These are phyloP conservation scores for Psophocarpus tetragonolobus DNA, from an alignment of 306 rosid genomes.

Conservation along the genomic window DNA sequence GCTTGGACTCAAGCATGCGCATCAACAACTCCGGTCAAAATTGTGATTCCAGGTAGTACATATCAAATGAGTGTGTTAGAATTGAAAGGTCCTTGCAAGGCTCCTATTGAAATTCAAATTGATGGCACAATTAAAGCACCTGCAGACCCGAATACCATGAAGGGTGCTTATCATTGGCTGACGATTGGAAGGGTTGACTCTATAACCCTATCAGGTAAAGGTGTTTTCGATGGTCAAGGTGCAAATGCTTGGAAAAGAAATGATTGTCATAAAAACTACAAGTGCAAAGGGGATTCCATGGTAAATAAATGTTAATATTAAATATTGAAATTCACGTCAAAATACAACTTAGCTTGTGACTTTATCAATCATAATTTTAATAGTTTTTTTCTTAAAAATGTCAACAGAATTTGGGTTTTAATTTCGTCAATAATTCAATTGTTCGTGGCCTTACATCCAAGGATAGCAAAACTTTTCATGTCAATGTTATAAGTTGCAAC, in stretches of 20 bases:
- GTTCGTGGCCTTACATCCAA: background rate
- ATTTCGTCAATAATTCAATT: background rate
- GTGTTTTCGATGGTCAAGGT: conserved; percentile 30
- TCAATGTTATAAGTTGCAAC: conserved; percentile 1
- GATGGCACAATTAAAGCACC: too few relatives aligned
- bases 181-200: background rate
- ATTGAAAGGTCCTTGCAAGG: background rate
- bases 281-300: background rate
- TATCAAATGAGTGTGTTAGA: background rate
- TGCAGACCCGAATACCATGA: background rate
- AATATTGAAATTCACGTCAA: too few relatives aligned
- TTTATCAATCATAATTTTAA: background rate
- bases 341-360: too few relatives aligned
- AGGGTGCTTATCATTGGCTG: background rate
- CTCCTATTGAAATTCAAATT: background rate
- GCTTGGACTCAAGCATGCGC: background rate
- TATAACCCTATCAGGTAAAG: conserved; percentile 17
- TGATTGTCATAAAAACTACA: background rate
- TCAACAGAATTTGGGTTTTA: conserved; percentile 18
- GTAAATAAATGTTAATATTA: background rate
- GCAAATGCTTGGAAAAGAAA: background rate
- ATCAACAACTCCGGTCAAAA: background rate
- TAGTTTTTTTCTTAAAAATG: background rate
- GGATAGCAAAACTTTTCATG: conserved; percentile 22
- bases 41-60: background rate